Percentiles rank a stretch among this genome's conserved stretches.
These are phyloP conservation scores for Naegleria lovaniensis DNA, from an alignment of 208 protist genomes.

Conservation along the genomic window DNA sequence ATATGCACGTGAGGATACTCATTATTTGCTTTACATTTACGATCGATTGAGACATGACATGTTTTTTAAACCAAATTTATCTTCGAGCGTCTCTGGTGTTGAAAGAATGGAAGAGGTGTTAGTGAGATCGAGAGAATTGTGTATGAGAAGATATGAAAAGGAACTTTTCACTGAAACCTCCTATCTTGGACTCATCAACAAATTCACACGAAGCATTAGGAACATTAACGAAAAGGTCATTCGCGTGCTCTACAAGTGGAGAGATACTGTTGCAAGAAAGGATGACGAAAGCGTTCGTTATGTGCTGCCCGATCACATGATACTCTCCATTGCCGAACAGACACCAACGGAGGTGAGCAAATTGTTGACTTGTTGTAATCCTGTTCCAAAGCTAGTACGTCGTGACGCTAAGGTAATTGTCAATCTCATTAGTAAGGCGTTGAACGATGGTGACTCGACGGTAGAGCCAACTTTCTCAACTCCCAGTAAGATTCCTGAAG, in stretches of 20 bases:
- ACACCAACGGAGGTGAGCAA: slow-evolving; percentile 36
- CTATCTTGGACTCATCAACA: neutral
- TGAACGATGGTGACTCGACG: neutral
- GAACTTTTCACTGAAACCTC: slow-evolving; percentile 59
- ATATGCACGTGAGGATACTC: slow-evolving; percentile 95
- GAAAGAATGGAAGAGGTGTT: slow-evolving; percentile 37
- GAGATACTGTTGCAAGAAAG: slow-evolving; percentile 55
- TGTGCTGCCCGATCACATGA: slow-evolving; percentile 57
- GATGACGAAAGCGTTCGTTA: slow-evolving; percentile 65
- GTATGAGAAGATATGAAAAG: slow-evolving; percentile 81
- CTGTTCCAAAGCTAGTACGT: slow-evolving; percentile 46
- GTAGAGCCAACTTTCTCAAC: neutral
- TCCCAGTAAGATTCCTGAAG: neutral
- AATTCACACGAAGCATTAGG: neutral
- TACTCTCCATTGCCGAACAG: slow-evolving; percentile 47
- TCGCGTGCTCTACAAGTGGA: slow-evolving; percentile 58
- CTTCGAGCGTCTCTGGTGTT: too few relatives aligned
- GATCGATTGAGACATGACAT: slow-evolving; percentile 56
- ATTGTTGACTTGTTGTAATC: slow-evolving; percentile 40
- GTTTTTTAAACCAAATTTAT: neutral
- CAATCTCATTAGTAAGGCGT: neutral
- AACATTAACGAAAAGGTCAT: slow-evolving; percentile 36
- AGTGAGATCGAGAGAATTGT: slow-evolving; percentile 66
- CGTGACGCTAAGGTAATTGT: slow-evolving; percentile 30
- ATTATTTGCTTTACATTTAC: slow-evolving; percentile 95